Conservation (phyloP, 2,329 filamentous ascomycete species). For the Mycocentrospora acerina region DNA sequence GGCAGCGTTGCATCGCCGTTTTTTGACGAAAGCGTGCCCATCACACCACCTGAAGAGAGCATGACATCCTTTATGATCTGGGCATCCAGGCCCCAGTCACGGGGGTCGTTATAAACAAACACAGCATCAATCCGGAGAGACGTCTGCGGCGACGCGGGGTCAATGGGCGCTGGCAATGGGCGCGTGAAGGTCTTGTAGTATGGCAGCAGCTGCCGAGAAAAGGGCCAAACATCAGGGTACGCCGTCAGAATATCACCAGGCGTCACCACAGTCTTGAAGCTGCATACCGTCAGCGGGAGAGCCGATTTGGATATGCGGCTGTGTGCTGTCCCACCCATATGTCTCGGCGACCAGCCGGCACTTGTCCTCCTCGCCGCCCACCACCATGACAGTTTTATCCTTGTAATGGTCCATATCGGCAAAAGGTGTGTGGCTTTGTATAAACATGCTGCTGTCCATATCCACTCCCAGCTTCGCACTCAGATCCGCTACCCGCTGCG, state of each 20-base stretch:
- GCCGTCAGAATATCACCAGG: slow-evolving; percentile 79
- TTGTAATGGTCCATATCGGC: slow-evolving; percentile 63
- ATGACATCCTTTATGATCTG: slow-evolving; percentile 84
- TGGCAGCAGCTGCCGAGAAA: slow-evolving; percentile 65
- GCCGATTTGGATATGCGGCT: background rate
- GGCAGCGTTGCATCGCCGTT: slow-evolving; percentile 67
- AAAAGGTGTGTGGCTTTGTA: slow-evolving; percentile 92
- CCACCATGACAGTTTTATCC: slow-evolving; percentile 53
- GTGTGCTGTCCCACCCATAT: slow-evolving; percentile 32
- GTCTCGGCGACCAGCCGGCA: slow-evolving; percentile 73
- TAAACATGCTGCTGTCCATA: slow-evolving; percentile 69
- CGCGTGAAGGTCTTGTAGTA: slow-evolving; percentile 62
- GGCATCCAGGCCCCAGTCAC: slow-evolving; percentile 91
- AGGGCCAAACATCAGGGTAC: slow-evolving; percentile 79
- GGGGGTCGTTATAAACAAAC: slow-evolving; percentile 92
- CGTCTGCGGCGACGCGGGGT: slow-evolving; percentile 48
- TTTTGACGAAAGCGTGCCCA: slow-evolving; percentile 75
- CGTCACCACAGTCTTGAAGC: slow-evolving; percentile 70
- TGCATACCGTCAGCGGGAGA: slow-evolving; percentile 9
- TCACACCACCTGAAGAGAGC: slow-evolving; percentile 72
- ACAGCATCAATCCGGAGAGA: slow-evolving; percentile 82
- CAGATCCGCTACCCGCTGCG: slow-evolving; percentile 69
- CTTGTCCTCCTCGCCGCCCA: slow-evolving; percentile 52
- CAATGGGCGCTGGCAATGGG: slow-evolving; percentile 57
- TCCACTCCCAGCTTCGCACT: slow-evolving; percentile 64